Evolutionary conservation across 208 protist species (phyloP), one percentile per base, ranked within the genome.

Genomic region (Leishmania tropica): DNA sequence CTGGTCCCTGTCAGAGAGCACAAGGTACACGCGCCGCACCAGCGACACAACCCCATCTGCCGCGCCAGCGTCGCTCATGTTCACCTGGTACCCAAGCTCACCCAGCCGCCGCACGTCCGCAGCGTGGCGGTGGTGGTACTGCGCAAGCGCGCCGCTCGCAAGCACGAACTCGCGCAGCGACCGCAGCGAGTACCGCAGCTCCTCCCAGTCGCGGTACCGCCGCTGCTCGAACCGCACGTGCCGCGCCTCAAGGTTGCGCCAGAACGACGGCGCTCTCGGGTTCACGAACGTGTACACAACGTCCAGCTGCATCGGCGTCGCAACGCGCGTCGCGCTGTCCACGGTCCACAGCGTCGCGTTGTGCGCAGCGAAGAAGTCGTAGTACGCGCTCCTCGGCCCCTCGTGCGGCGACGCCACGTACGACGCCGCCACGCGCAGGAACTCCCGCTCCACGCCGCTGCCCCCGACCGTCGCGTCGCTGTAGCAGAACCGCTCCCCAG

Each of bases 211-310:
- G 53, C 80, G 77, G 75, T 85, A 91, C 54, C 86, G 86, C 60
- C 68, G 51, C 21, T 67, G 56, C 76, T 81, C 76, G 56, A 77
- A 79, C 2, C 72, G 77, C 58, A 91, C 68, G 31, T 70, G 58
- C 24, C 88, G 85, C 67, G 70, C 75, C 53, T 78, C 62, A 67
- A 88, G 72, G n/a, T 89, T 56, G 19, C 64, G 42, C 67, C 54
- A 31, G 62, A 91, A 90, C 28, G 75, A 89, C 58, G 89, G 74
- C 24, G 86, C 82, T 5, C 71, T 79, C 24, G 84, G 81, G 74
- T 93, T 91, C 81, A 93, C 89, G 74, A 90, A 90, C 31, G 87
- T 93, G 81, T 90, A 91, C 72, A 93, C 86, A 10, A 93, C 79
- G 62, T 93, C 89, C 67, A 93, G 75, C 40, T 68, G 76, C 81